phyloP scores from a whole-genome alignment of 371 early-diverging fungal species.

The Sporodiniella umbellata region DNA sequence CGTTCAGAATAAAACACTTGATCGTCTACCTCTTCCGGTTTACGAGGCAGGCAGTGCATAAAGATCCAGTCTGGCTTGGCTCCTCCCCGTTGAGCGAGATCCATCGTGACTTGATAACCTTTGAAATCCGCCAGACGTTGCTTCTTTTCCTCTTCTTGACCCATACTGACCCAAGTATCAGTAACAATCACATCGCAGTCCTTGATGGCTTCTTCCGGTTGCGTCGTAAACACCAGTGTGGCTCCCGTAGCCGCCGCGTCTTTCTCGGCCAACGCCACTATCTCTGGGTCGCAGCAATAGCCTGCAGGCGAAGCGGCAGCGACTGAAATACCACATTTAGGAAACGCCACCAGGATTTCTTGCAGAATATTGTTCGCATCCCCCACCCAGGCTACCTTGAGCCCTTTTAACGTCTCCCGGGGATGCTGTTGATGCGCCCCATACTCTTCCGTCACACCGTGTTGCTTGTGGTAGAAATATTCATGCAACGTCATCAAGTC shows the following conservation, averaged over 20 bases:
- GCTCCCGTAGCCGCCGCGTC: constrained; percentile 50
- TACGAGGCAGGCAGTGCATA: constrained; percentile 96
- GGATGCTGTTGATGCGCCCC: constrained; percentile 47
- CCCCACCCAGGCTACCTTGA: constrained; percentile 93
- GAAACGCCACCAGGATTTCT: constrained; percentile 83
- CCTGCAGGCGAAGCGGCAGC: constrained; percentile 82
- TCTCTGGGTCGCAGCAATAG: constrained; percentile 70
- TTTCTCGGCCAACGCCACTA: constrained; percentile 57
- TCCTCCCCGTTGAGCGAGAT: constrained; percentile 69
- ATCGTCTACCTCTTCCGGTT: constrained; percentile 94
- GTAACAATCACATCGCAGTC: constrained; percentile 90
- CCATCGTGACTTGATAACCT: constrained; percentile 87
- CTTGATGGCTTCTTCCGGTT: constrained; percentile 76
- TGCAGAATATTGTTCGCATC: constrained; percentile 95
- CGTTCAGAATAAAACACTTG: constrained; percentile 91
- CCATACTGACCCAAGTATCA: constrained; percentile 98
- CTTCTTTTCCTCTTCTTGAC: constrained; percentile 90
- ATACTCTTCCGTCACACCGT: constrained; percentile 32
- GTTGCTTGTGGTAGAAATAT: constrained; percentile 32
- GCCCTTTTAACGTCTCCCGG: constrained; percentile 55
- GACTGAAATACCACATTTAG: constrained; percentile 83
- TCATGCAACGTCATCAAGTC: constrained; percentile 95
- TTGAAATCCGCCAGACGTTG: constrained; percentile 76
- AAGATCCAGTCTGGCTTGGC: constrained; percentile 90
- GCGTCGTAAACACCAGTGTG: constrained; percentile 56